Percentiles rank a stretch among this genome's conserved stretches.
phyloP scores from a whole-genome alignment of 2,329 filamentous ascomycete genomes.

The Tolypocladium cylindrosporum region DNA sequence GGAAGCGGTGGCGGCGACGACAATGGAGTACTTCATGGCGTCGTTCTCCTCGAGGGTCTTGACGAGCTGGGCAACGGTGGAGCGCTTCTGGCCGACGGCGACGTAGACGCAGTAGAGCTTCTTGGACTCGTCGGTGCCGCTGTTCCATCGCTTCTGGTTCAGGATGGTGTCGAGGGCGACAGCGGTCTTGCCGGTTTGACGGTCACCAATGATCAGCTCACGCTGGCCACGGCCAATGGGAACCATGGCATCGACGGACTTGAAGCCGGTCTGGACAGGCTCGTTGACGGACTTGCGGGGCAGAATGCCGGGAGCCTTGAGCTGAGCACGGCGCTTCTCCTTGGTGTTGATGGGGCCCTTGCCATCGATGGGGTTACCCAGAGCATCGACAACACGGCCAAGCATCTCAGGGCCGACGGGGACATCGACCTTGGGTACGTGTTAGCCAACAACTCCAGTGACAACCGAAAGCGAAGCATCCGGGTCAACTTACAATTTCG shows the following conservation, averaged over 20 bases:
- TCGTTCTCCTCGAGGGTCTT: conserved; percentile 99
- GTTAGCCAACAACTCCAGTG: conserved; percentile 11
- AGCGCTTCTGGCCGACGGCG: conserved; percentile 98
- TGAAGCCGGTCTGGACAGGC: conserved; percentile 98
- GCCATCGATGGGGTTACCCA: conserved; percentile 98
- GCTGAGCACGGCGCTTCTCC: conserved; percentile 89
- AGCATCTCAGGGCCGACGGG: conserved; percentile 88
- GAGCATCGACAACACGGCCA: conserved; percentile 95
- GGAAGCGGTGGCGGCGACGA: conserved; percentile 93
- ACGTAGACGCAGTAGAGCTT: conserved; percentile 99
- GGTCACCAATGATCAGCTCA: conserved; percentile 99
- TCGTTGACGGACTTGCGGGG: conserved; percentile 95
- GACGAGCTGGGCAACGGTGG: conserved; percentile 97
- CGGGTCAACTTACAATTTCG: conserved; percentile 70
- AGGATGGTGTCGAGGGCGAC: conserved; percentile 96
- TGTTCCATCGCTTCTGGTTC: conserved; percentile 99
- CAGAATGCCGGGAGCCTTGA: conserved; percentile 98
- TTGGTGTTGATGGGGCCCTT: conserved; percentile 94
- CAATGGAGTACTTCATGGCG: conserved; percentile 93
- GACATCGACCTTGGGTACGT: conserved; percentile 69
- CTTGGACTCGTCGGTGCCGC: conserved; percentile 74
- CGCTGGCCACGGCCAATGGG: conserved; percentile 99
- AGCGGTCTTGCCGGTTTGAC: conserved; percentile 99
- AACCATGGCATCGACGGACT: conserved; percentile 99
- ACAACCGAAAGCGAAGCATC: not conserved